A percentile compares a stretch with the other conserved stretches of the same genome.
phyloP scores from a whole-genome alignment of 2,329 filamentous ascomycete genomes.

The Berkeleyomyces basicola region DNA sequence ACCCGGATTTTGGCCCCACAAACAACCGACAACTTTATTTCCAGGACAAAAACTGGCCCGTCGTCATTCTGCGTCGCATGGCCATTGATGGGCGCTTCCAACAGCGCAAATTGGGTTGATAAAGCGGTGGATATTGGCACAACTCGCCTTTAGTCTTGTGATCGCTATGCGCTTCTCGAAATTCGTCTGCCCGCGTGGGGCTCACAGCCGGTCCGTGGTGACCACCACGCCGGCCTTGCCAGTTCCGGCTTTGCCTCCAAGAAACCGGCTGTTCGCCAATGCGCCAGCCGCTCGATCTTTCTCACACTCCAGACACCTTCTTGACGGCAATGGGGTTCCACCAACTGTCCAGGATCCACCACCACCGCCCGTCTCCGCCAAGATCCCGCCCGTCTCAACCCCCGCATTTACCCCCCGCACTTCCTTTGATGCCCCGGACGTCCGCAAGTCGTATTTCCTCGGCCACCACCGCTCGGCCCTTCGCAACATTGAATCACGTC shows the following conservation, averaged over 20 bases:
- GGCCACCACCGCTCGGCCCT: conserved; percentile 80
- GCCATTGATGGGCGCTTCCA: not conserved
- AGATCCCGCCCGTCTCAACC: conserved; percentile 14
- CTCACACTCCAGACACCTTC: not conserved
- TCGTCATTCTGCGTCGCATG: not conserved
- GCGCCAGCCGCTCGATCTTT: not conserved
- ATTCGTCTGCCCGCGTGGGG: not conserved
- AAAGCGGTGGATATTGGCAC: no score
- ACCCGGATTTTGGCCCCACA: no score
- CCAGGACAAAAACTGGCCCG: no score
- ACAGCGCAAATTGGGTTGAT: no score
- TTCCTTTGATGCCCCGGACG: conserved; percentile 53
- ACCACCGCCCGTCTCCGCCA: not conserved
- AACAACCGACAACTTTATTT: no score
- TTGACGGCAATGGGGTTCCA: not conserved
- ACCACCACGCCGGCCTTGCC: not conserved
- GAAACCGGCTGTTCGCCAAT: not conserved
- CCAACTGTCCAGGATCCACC: not conserved
- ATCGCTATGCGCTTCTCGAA: not conserved
- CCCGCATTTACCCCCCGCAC: conserved; percentile 53
- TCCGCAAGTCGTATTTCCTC: conserved; percentile 82
- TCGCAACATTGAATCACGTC: conserved; percentile 61
- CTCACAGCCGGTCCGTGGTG: not conserved
- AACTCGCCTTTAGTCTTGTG: not conserved
- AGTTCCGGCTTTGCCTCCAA: not conserved